Evolutionary conservation across 257 asterid species (phyloP).

Genomic region (Penstemon newberryi): DNA sequence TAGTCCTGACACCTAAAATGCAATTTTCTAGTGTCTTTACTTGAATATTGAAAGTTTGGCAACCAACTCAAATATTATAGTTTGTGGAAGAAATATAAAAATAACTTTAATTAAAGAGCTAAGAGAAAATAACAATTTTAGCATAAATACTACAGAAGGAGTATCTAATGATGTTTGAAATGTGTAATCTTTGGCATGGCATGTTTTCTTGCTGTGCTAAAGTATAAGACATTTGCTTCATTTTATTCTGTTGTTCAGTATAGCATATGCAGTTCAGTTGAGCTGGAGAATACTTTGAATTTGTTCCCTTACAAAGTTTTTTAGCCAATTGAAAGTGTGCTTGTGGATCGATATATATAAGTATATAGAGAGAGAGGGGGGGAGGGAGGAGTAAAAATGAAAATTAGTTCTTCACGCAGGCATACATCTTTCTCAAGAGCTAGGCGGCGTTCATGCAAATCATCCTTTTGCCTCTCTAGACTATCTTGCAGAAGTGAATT

Average conservation of each 20-base stretch:
- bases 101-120: slow-evolving; percentile 6
- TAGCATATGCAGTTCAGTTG: too few species aligned
- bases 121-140: slow-evolving; percentile 15
- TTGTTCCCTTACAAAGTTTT: too few species aligned
- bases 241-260: too few species aligned
- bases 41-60: slow-evolving; percentile 13
- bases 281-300: too few species aligned
- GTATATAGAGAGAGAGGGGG: neutral
- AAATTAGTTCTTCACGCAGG: neutral
- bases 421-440: slow-evolving; percentile 89
- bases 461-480: slow-evolving; percentile 63
- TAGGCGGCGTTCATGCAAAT: slow-evolving; percentile 65
- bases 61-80: slow-evolving; percentile 15
- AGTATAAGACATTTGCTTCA: neutral
- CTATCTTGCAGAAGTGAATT: slow-evolving; percentile 59
- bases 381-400: neutral
- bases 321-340: neutral
- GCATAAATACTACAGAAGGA: neutral
- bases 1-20: slow-evolving; percentile 70
- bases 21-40: slow-evolving; percentile 23
- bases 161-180: too few species aligned
- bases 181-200: neutral
- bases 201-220: too few species aligned
- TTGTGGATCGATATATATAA: neutral
- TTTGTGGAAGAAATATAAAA: neutral